Conservation (phyloP, 257 asterid species). For the Jasminum sambac region DNA sequence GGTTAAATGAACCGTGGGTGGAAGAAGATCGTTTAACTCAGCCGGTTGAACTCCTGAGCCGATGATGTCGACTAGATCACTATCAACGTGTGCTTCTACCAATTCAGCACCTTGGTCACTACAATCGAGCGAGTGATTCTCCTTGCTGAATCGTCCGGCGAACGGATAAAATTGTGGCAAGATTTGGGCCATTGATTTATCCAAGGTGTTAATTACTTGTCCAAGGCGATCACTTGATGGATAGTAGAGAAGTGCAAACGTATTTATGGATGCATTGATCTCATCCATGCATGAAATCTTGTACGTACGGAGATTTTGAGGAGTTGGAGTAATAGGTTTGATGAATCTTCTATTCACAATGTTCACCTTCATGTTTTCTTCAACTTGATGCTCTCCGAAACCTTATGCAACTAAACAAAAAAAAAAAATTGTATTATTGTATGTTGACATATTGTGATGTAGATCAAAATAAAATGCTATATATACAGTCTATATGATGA, state of each 20-base stretch:
- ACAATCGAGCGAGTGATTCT: slow-evolving; percentile 21
- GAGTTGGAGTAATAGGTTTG: slow-evolving; percentile 22
- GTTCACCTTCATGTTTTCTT: neutral
- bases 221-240: neutral
- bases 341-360: slow-evolving; percentile 5
- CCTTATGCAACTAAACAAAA: neutral
- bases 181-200: slow-evolving; percentile 14
- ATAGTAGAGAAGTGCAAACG: slow-evolving; percentile 6
- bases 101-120: slow-evolving; percentile 23
- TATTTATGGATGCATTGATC: neutral
- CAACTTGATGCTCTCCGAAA: neutral
- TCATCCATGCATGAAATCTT: slow-evolving; percentile 8
- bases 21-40: slow-evolving; percentile 11
- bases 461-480: too few relatives aligned
- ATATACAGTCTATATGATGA: too few relatives aligned
- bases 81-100: slow-evolving; percentile 13
- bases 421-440: too few relatives aligned
- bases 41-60: neutral
- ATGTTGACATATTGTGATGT: too few relatives aligned
- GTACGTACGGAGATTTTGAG: slow-evolving; percentile 1
- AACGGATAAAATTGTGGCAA: slow-evolving; percentile 19
- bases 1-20: neutral
- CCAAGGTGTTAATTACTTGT: neutral
- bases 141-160: slow-evolving; percentile 23
- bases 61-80: neutral